These are phyloP conservation scores for Acrodontium crateriforme DNA, from an alignment of 2,329 filamentous ascomycete species.

Conservation along the genomic window DNA sequence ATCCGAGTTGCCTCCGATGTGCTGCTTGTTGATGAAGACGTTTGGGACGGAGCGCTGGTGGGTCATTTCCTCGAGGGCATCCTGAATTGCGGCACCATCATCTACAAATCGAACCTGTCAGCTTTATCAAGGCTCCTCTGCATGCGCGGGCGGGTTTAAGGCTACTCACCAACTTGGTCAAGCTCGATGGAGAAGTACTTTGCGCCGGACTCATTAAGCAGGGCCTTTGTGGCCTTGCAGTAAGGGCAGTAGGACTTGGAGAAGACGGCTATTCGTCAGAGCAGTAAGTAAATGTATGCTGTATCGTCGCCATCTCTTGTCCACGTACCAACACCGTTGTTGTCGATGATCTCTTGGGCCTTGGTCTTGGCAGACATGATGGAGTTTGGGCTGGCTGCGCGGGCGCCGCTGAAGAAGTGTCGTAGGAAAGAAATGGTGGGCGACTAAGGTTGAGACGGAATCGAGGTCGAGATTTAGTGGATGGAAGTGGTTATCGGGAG, in stretches of 20 bases:
- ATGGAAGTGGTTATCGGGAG: no score
- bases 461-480: no score
- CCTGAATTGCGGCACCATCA: conserved; percentile 72
- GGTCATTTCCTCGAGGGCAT: conserved; percentile 65
- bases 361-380: conserved; percentile 79
- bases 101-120: conserved; percentile 38
- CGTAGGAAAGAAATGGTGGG: conserved; percentile 54
- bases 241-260: conserved; percentile 95
- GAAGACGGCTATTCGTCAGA: conserved; percentile 59
- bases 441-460: no score
- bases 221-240: conserved; percentile 65
- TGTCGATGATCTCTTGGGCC: conserved; percentile 73
- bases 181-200: conserved; percentile 69
- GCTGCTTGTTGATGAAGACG: conserved; percentile 79
- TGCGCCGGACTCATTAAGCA: conserved; percentile 55
- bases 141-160: background rate
- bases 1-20: conserved; percentile 94
- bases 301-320: background rate
- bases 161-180: conserved; percentile 65
- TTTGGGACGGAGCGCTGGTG: conserved; percentile 86
- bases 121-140: background rate
- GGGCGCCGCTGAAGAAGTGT: conserved; percentile 51
- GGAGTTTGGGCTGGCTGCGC: conserved; percentile 40
- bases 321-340: conserved; percentile 66
- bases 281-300: background rate